These are phyloP conservation scores for Aspergillus wentii DNA, from an alignment of 495 filamentous ascomycete species.

Conservation along the genomic window DNA sequence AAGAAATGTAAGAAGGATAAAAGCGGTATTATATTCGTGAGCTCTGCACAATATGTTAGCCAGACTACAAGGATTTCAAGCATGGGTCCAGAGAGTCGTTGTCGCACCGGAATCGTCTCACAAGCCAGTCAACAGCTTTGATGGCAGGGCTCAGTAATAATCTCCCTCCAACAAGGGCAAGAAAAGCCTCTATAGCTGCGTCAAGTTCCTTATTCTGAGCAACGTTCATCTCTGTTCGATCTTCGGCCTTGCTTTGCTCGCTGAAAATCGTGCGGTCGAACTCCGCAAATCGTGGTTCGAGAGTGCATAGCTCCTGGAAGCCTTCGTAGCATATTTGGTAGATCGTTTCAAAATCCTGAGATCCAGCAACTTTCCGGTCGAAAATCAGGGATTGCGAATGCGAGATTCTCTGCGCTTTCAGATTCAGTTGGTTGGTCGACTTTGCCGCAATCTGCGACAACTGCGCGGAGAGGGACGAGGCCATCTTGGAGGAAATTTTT, in stretches of 20 bases:
- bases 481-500: constrained; percentile 49
- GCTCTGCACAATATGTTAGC: constrained; percentile 53
- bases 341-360: constrained; percentile 83
- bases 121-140: constrained; percentile 90
- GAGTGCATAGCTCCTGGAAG: constrained; percentile 79
- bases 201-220: constrained; percentile 78
- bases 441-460: constrained; percentile 73
- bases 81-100: constrained; percentile 2
- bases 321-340: constrained; percentile 83
- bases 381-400: constrained; percentile 93
- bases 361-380: constrained; percentile 70
- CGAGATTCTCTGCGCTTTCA: constrained; percentile 80
- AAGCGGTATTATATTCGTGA: constrained; percentile 82
- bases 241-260: constrained; percentile 82
- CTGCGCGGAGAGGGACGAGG: constrained; percentile 74
- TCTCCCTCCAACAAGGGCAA: constrained; percentile 69
- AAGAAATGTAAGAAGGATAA: constrained; percentile 79
- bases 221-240: constrained; percentile 76
- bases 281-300: constrained; percentile 69
- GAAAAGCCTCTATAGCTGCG: constrained; percentile 69
- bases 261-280: constrained; percentile 78
- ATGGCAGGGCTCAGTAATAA: constrained; percentile 78
- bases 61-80: neutral
- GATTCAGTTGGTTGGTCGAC: constrained; percentile 74
- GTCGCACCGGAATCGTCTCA: constrained; percentile 80